Conservation (phyloP, 2,329 filamentous ascomycete species). For the Fusarium sp. region DNA sequence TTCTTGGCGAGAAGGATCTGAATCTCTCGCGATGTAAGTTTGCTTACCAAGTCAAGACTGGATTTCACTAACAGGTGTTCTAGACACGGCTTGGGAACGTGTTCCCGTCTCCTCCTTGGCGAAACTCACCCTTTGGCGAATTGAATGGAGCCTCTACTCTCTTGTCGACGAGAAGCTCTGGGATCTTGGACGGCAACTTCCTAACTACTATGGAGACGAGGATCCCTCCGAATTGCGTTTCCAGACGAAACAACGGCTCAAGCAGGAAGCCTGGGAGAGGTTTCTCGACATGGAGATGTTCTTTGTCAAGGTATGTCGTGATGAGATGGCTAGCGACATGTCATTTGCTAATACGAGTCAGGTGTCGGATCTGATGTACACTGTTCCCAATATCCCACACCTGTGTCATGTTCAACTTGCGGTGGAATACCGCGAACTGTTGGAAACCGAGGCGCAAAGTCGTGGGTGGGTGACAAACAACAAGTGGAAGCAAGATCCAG, state of each 20-base stretch:
- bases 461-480: conserved; percentile 56
- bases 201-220: conserved; percentile 62
- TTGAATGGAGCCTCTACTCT: conserved; percentile 68
- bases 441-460: conserved; percentile 62
- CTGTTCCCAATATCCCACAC: conserved; percentile 69
- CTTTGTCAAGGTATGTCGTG: conserved; percentile 70
- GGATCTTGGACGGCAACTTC: conserved; percentile 66
- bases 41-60: background rate
- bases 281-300: conserved; percentile 73
- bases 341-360: conserved; percentile 46
- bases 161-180: conserved; percentile 63
- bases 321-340: background rate
- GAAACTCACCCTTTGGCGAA: conserved; percentile 70
- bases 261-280: conserved; percentile 62
- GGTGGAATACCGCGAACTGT: conserved; percentile 70
- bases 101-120: conserved; percentile 65
- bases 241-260: conserved; percentile 59
- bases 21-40: conserved; percentile 69
- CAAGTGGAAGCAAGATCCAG: conserved; percentile 72
- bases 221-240: conserved; percentile 60
- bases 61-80: conserved; percentile 7
- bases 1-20: conserved; percentile 74
- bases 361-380: conserved; percentile 72
- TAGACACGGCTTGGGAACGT: conserved; percentile 71
- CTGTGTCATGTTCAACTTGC: conserved; percentile 67